Evolutionary conservation across 768 basidiomycete genomes (phyloP).

Genomic region (Sarcodon sp.): DNA sequence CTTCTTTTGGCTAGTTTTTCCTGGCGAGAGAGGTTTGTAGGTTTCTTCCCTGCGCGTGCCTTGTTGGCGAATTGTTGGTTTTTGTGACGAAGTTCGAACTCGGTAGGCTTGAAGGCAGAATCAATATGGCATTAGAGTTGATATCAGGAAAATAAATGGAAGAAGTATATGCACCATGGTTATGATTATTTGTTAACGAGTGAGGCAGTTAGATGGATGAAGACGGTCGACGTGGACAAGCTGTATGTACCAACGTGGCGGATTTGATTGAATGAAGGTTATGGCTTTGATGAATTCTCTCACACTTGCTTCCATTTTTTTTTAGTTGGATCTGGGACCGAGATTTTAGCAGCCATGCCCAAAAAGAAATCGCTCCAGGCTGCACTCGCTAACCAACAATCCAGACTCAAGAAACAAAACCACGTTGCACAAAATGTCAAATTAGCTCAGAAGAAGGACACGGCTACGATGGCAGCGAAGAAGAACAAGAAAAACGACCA

Average conservation of each 20-base stretch:
- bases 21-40: constrained; percentile 57
- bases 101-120: constrained; percentile 44
- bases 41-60: constrained; percentile 64
- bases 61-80: constrained; percentile 73
- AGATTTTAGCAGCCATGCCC: constrained; percentile 4
- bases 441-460: constrained; percentile 28
- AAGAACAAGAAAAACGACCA: constrained; percentile 27
- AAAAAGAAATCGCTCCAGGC: constrained; percentile 42
- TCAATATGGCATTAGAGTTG: neutral
- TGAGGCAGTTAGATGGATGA: neutral
- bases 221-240: neutral
- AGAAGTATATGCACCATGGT: neutral
- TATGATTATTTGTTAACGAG: neutral
- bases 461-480: constrained; percentile 13
- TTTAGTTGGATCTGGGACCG: neutral
- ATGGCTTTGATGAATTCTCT: neutral
- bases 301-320: neutral
- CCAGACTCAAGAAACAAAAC: constrained; percentile 48
- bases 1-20: constrained; percentile 61
- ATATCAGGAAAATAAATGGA: neutral
- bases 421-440: constrained; percentile 37
- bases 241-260: neutral
- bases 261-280: neutral
- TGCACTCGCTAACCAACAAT: constrained; percentile 58
- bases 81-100: constrained; percentile 71